A percentile compares a stretch with the other conserved stretches of the same genome.
These are phyloP conservation scores for Coniophora puteana DNA, from an alignment of 1,284 basidiomycete genomes.

Conservation along the genomic window DNA sequence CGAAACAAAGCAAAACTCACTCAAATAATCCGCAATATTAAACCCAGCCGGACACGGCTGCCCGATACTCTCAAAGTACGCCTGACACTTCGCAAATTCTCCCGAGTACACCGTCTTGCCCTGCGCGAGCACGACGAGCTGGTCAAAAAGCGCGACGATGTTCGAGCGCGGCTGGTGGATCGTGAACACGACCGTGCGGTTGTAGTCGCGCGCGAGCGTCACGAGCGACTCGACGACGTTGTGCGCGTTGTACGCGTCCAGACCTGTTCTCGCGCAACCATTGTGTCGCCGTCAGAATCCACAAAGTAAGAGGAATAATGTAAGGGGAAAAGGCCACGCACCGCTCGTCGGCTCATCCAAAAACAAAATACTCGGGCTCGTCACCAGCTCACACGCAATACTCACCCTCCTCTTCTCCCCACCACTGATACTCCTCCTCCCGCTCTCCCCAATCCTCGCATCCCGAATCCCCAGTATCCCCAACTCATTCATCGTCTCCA, in stretches of 20 bases:
- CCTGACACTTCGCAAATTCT: slow-evolving; percentile 68
- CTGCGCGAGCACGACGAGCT: slow-evolving; percentile 81
- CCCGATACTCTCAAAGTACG: slow-evolving; percentile 79
- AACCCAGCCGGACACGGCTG: slow-evolving; percentile 91
- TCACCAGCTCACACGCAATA: slow-evolving; percentile 98
- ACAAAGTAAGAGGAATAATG: background rate
- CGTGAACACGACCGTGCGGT: slow-evolving; percentile 95
- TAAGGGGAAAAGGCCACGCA: slow-evolving; percentile 30
- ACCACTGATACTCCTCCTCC: slow-evolving; percentile 86
- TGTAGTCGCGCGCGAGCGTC: slow-evolving; percentile 83
- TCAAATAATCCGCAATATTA: slow-evolving; percentile 95
- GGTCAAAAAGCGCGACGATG: slow-evolving; percentile 94
- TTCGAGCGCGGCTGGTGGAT: slow-evolving; percentile 99
- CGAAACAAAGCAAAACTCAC: slow-evolving; percentile 44
- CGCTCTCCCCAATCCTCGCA: slow-evolving; percentile 84
- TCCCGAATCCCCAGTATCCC: slow-evolving; percentile 92
- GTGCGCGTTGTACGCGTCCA: slow-evolving; percentile 94
- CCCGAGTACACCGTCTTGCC: slow-evolving; percentile 87
- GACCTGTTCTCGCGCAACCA: slow-evolving; percentile 48
- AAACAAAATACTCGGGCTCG: slow-evolving; percentile 92
- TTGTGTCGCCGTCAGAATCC: background rate
- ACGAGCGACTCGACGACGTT: slow-evolving; percentile 92
- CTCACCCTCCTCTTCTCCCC: slow-evolving; percentile 95
- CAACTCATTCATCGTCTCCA: slow-evolving; percentile 95
- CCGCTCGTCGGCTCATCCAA: slow-evolving; percentile 96